A percentile compares a stretch with the other conserved stretches of the same genome.
These are phyloP conservation scores for Geotrichum candidum DNA, from an alignment of 1,139 yeast species.

Conservation along the genomic window DNA sequence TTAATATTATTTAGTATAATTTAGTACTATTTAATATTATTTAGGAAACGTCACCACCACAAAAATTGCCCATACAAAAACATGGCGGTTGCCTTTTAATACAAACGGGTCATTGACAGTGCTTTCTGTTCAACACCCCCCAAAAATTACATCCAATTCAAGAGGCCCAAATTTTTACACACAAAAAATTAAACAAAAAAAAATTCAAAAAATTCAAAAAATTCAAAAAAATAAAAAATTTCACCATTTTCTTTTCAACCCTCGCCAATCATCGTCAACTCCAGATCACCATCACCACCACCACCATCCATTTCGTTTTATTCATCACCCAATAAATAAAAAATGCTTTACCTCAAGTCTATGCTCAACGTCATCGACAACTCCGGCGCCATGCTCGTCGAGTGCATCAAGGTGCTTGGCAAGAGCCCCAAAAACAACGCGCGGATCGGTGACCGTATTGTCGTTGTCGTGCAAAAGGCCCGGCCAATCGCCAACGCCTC, in stretches of 20 bases:
- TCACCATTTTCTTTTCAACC: not conserved
- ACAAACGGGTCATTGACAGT: too few species aligned
- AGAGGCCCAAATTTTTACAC: not conserved
- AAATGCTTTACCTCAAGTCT: slow-evolving; percentile 84
- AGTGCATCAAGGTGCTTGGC: slow-evolving; percentile 90
- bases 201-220: not conserved
- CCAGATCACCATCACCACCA: not conserved
- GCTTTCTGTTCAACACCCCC: too few species aligned
- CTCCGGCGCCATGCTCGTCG: slow-evolving; percentile 92
- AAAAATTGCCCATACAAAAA: too few species aligned
- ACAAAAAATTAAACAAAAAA: not conserved
- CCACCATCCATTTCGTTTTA: not conserved
- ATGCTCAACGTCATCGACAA: slow-evolving; percentile 86
- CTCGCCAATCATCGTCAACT: not conserved
- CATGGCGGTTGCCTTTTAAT: too few species aligned
- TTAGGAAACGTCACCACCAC: too few species aligned
- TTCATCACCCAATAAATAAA: not conserved
- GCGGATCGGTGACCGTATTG: slow-evolving; percentile 71
- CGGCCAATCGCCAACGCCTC: slow-evolving; percentile 59
- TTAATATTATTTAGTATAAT: too few species aligned
- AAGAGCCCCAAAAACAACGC: slow-evolving; percentile 84
- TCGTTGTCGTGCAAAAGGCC: slow-evolving; percentile 92
- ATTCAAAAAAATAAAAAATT: not conserved
- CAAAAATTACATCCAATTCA: not conserved
- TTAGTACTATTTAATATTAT: too few species aligned